These are phyloP conservation scores for Ascochyta viciae-villosae DNA, from an alignment of 2,329 filamentous ascomycete species.

Conservation along the genomic window DNA sequence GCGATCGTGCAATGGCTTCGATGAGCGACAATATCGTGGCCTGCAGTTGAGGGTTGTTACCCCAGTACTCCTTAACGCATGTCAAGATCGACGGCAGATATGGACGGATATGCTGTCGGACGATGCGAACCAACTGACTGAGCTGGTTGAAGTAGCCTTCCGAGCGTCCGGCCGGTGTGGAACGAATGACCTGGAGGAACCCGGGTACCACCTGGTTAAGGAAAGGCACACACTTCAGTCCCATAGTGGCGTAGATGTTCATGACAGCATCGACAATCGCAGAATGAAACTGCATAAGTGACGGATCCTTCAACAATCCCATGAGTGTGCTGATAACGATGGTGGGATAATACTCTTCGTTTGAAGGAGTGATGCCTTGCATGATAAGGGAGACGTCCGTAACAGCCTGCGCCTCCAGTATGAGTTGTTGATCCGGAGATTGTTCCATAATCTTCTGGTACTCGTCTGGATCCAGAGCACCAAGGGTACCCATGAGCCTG, in stretches of 20 bases:
- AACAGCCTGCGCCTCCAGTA: constrained; percentile 70
- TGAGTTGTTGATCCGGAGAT: constrained; percentile 79
- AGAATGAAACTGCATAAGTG: constrained; percentile 88
- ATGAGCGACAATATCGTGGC: constrained; percentile 90
- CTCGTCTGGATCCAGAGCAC: constrained; percentile 93
- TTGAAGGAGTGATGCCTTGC: constrained; percentile 93
- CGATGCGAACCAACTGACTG: constrained; percentile 89
- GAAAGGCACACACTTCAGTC: constrained; percentile 94
- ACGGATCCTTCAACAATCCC: constrained; percentile 88
- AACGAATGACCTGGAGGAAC: constrained; percentile 87
- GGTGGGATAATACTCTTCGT: constrained; percentile 97
- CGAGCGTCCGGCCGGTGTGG: constrained; percentile 76
- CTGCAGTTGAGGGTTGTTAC: constrained; percentile 78
- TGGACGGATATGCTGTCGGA: constrained; percentile 93
- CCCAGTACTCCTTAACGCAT: constrained; percentile 90
- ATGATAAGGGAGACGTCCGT: constrained; percentile 98
- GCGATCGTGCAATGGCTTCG: constrained; percentile 88
- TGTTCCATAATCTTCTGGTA: constrained; percentile 94
- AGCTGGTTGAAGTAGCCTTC: constrained; percentile 99
- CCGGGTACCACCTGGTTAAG: constrained; percentile 93
- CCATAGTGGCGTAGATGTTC: constrained; percentile 96
- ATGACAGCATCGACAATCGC: constrained; percentile 97
- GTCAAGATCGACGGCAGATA: constrained; percentile 87
- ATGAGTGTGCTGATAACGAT: constrained; percentile 96
- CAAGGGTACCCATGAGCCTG: constrained; percentile 93